Conservation (phyloP, 306 rosid genomes). For the Cyamopsis tetragonoloba region DNA sequence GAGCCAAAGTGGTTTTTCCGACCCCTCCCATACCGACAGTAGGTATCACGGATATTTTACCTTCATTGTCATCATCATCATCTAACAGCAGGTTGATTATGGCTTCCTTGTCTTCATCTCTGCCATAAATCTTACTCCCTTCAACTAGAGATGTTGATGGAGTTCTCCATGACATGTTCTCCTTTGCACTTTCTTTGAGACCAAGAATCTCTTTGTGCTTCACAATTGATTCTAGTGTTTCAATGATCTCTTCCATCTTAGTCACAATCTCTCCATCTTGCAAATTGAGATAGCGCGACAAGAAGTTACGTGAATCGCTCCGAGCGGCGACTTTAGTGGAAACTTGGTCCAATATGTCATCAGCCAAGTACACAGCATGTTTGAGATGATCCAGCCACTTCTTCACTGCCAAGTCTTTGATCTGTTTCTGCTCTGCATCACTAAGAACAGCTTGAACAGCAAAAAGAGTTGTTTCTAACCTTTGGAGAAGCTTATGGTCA, state of each 20-base stretch:
- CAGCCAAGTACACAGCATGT: conserved; percentile 16
- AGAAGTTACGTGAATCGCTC: not conserved
- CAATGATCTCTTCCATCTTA: not conserved
- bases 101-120: not conserved
- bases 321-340: not conserved
- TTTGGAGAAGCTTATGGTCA: not conserved
- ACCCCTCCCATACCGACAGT: no score
- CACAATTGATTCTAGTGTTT: not conserved
- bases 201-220: conserved; percentile 1
- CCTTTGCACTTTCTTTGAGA: not conserved
- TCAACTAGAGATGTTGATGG: not conserved
- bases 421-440: conserved; percentile 36
- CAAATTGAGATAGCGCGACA: not conserved
- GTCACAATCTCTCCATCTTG: not conserved
- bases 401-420: conserved; percentile 8
- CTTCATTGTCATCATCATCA: not conserved
- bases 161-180: not conserved
- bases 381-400: conserved; percentile 29
- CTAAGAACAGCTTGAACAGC: conserved; percentile 4
- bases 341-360: not conserved
- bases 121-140: not conserved
- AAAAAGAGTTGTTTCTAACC: conserved; percentile 8
- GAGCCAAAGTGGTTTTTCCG: not conserved
- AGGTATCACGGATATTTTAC: not conserved
- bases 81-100: not conserved